Percentiles rank a stretch among this genome's conserved stretches.
Conservation (phyloP, 257 asterid genomes). For the Fraxinus quadrangulata region DNA sequence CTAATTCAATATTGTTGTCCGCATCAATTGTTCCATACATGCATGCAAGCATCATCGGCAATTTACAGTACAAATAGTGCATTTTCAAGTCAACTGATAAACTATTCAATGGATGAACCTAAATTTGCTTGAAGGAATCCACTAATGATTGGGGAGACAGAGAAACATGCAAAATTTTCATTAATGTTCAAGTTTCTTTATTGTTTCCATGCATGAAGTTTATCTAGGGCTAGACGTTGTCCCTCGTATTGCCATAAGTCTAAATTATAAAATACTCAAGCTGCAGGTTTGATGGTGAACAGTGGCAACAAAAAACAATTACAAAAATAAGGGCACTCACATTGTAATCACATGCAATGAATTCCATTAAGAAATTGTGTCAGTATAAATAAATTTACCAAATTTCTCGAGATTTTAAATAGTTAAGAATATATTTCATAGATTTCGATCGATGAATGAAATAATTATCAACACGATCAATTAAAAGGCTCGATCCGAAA, state of each 20-base stretch:
- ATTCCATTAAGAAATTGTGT: conserved; percentile 13
- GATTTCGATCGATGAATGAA: too few relatives aligned
- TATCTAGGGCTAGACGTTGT: conserved; percentile 28
- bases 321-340: conserved; percentile 32
- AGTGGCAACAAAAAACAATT: conserved; percentile 36
- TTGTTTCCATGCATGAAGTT: conserved; percentile 1
- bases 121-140: conserved; percentile 33
- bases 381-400: conserved; percentile 36
- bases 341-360: conserved; percentile 45
- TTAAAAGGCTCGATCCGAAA: too few relatives aligned
- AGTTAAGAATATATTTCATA: too few relatives aligned
- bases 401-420: neutral
- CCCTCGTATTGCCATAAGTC: conserved; percentile 29
- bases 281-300: conserved; percentile 44
- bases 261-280: conserved; percentile 3
- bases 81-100: neutral
- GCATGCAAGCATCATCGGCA: neutral
- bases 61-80: neutral
- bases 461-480: too few relatives aligned
- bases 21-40: neutral
- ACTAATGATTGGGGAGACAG: conserved; percentile 44
- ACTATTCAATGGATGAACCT: neutral
- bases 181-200: neutral
- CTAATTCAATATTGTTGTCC: neutral
- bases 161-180: conserved; percentile 33